Conservation (phyloP, 2,329 filamentous ascomycete species). For the Thielaviopsis populi region DNA sequence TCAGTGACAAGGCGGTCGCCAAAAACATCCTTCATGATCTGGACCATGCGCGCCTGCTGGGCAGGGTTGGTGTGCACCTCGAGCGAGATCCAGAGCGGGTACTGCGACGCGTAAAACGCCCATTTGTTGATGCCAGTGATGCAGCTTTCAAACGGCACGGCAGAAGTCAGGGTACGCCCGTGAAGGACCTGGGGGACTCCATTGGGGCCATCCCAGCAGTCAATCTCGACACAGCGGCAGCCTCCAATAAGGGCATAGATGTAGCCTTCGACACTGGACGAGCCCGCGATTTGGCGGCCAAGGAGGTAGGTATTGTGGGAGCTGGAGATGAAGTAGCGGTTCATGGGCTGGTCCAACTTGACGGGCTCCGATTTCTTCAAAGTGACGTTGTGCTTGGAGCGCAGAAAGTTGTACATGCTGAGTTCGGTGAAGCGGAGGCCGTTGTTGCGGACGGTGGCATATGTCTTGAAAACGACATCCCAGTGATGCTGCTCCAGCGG, state of each 20-base stretch:
- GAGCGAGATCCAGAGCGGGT: constrained; percentile 84
- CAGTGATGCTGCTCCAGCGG: constrained; percentile 40
- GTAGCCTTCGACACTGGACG: constrained; percentile 90
- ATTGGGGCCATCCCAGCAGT: constrained; percentile 91
- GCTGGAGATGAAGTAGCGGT: constrained; percentile 96
- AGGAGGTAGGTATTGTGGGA: constrained; percentile 97
- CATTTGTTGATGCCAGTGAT: constrained; percentile 90
- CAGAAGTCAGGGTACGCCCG: constrained; percentile 74
- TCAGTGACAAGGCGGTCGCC: constrained; percentile 63
- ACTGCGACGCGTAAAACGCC: constrained; percentile 74
- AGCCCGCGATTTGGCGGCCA: constrained; percentile 75
- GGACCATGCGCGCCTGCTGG: constrained; percentile 79
- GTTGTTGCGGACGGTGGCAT: constrained; percentile 27
- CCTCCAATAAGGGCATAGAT: constrained; percentile 75
- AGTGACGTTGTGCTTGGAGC: constrained; percentile 59
- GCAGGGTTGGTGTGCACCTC: constrained; percentile 80
- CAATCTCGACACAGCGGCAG: constrained; percentile 90
- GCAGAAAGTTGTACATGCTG: constrained; percentile 62
- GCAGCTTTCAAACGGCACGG: constrained; percentile 79
- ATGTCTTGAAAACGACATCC: constrained; percentile 57
- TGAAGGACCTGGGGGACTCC: constrained; percentile 83
- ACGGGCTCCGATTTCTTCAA: constrained; percentile 46
- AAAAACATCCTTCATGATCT: constrained; percentile 75
- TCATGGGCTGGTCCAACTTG: constrained; percentile 66
- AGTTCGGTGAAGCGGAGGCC: constrained; percentile 52